Base-by-base conservation (phyloP, 768 basidiomycete genomes). In the Rhizopogon vesiculosus region DNA sequence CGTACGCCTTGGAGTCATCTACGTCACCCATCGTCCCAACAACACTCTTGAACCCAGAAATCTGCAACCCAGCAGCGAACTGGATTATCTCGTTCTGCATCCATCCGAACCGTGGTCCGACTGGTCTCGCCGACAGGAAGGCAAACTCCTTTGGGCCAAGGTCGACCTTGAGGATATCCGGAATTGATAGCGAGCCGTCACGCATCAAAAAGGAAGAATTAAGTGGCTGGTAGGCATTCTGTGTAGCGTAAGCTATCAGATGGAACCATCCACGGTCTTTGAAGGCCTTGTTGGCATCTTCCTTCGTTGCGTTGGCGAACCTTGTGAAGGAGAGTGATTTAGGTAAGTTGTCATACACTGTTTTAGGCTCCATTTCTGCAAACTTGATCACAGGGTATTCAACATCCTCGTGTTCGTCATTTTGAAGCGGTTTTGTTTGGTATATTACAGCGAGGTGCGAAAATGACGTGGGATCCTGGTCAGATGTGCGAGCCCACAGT, bases 1-100 rank as follows among this genome's bases (percentile, higher is more conserved):
- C n/a, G n/a, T n/a, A n/a, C n/a, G n/a, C 54, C 15, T 48, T 35
- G 10, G 38, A 31, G 39, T 51, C 57, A 12, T 45, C 33, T 7
- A 55, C 42, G 9, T 51, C 56, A 61, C 66, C 66, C 56, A 66
- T 54, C 15, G 61, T 66, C 40, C 59, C 65, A 8, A 66, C 28
- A 10, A 65, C 65, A 42, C 65, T 62, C 39, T 55, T 62, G 45
- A 55, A 64, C 1, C 66, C 66, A 12, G 59, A 57, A n/a, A 61
- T 53, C 18, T 65, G 57, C 59, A 67, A 42, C 9, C 62, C 65
- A 7, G 66, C 59, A 16, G 65, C 65, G 10, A 67, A 55, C 40
- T 67, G 66, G 9, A 64, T 42, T 2, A 53, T 49, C 44, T 67
- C 66, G 22, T 62, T 64, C 45, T 46, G 45, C 45, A 46, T 46